phyloP scores from a whole-genome alignment of 2,329 filamentous ascomycete species.

The Incumbomyces delicatus region DNA sequence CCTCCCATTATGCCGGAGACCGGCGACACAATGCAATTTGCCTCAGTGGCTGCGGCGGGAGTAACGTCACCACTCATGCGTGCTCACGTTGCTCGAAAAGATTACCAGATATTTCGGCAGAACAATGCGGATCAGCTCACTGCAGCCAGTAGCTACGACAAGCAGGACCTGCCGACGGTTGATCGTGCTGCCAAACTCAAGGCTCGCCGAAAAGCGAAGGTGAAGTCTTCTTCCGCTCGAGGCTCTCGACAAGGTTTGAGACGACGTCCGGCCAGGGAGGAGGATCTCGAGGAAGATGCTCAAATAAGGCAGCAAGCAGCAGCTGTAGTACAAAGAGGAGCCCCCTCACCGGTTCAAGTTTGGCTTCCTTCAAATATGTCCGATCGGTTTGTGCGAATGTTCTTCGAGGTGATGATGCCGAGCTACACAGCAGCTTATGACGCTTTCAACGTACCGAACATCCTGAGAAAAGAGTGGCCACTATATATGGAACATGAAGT shows the following conservation, averaged over 20 bases:
- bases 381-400: constrained; percentile 1
- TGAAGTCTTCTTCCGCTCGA: neutral
- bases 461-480: constrained; percentile 3
- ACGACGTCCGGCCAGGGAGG: neutral
- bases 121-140: neutral
- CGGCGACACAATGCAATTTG: neutral
- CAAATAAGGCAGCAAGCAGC: neutral
- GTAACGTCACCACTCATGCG: constrained; percentile 2
- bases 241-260: neutral
- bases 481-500: constrained; percentile 3
- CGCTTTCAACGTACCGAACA: constrained; percentile 3
- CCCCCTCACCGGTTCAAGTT: neutral
- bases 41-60: neutral
- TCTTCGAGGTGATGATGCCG: constrained; percentile 5
- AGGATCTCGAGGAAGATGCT: neutral
- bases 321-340: neutral
- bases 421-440: constrained; percentile 3
- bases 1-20: neutral
- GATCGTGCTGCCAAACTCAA: neutral
- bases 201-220: neutral
- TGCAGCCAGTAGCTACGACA: neutral
- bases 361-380: constrained; percentile 3
- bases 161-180: neutral
- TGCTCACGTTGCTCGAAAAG: constrained; percentile 3
- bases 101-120: constrained; percentile 1